phyloP scores from a whole-genome alignment of 306 rosid genomes.

The Prunus fruticosa region DNA sequence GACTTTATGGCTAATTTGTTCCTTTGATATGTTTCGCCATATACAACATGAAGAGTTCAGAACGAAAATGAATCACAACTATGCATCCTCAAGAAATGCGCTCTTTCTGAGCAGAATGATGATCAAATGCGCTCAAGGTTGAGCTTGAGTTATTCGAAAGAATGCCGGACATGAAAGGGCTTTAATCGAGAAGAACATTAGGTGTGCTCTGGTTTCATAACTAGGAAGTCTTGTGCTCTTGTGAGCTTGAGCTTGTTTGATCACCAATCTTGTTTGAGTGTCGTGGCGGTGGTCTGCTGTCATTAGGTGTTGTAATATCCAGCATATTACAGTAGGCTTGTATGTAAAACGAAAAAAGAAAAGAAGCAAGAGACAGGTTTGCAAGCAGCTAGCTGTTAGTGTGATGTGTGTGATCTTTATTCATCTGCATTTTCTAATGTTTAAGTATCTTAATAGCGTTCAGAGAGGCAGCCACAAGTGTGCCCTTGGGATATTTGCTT shows the following conservation, averaged over 20 bases:
- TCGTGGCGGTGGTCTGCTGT: constrained; percentile 23
- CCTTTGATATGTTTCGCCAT: background rate
- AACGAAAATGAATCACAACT: constrained; percentile 34
- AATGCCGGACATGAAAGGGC: background rate
- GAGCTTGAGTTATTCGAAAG: background rate
- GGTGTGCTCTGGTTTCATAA: background rate
- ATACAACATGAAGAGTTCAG: constrained; percentile 2
- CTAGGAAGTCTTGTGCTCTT: background rate
- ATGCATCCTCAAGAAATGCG: background rate
- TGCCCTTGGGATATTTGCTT: background rate
- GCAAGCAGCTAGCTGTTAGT: constrained; percentile 9
- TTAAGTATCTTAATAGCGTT: background rate
- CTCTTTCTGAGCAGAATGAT: background rate
- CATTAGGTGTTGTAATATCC: constrained; percentile 19
- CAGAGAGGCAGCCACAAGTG: background rate
- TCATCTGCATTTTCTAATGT: background rate
- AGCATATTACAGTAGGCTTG: background rate
- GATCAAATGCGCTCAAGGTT: constrained; percentile 35
- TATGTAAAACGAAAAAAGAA: background rate
- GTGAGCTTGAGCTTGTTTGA: constrained; percentile 35
- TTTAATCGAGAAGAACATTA: background rate
- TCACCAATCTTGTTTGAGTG: constrained; percentile 18
- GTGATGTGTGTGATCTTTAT: constrained; percentile 8
- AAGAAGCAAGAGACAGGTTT: background rate
- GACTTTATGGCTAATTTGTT: background rate